phyloP scores from a whole-genome alignment of 2,329 filamentous ascomycete genomes.

The Exophiala bonariae region DNA sequence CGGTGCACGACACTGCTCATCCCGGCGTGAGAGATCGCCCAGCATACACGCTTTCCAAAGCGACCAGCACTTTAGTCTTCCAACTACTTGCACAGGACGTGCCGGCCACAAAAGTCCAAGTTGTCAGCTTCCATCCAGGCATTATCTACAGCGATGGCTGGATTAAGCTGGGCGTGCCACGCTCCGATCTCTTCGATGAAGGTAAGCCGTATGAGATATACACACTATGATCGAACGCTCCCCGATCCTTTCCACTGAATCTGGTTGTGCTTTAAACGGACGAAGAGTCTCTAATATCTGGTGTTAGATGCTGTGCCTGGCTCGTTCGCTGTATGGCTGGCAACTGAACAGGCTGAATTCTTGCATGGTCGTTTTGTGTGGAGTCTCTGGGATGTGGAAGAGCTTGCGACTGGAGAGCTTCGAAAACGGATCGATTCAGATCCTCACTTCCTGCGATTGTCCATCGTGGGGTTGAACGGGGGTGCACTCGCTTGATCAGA shows the following conservation, averaged over 20 bases:
- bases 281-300: too few species aligned
- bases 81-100: slow-evolving; percentile 4
- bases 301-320: slow-evolving; percentile 5
- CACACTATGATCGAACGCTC: too few species aligned
- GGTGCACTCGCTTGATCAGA: too few species aligned
- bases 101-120: slow-evolving; percentile 2
- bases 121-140: slow-evolving; percentile 9
- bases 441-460: not conserved
- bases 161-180: not conserved
- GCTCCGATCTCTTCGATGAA: not conserved
- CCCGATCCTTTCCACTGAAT: too few species aligned
- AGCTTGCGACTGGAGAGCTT: slow-evolving; percentile 7
- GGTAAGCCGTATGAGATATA: not conserved
- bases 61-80: slow-evolving; percentile 1
- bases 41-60: not conserved
- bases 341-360: slow-evolving; percentile 10
- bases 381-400: slow-evolving; percentile 18
- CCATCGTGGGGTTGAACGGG: too few species aligned
- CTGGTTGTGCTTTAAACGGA: too few species aligned
- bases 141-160: slow-evolving; percentile 3
- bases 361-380: slow-evolving; percentile 19
- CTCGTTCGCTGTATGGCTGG: slow-evolving; percentile 14
- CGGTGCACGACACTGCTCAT: not conserved
- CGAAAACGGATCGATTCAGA: slow-evolving; percentile 4
- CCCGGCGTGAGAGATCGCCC: not conserved